Conservation (phyloP, 345 rosid genomes). For the Orychophragmus violaceus region DNA sequence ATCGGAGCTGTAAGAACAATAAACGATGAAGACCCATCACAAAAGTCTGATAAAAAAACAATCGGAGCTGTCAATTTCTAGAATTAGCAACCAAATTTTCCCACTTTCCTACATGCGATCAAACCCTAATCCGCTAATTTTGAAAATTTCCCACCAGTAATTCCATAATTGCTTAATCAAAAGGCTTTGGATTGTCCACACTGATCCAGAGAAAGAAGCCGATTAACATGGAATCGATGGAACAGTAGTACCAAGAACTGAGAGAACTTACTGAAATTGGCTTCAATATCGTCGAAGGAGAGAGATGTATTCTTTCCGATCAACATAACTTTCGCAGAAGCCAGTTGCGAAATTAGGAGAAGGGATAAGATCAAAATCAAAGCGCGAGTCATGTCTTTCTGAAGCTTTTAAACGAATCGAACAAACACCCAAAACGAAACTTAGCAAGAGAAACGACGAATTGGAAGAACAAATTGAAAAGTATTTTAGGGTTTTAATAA, state of each 20-base stretch:
- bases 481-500: slow-evolving; percentile 29
- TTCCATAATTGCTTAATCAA: neutral
- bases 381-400: slow-evolving; percentile 14
- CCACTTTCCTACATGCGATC: neutral
- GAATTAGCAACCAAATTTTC: neutral
- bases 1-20: slow-evolving; percentile 49
- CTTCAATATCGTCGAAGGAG: slow-evolving; percentile 71
- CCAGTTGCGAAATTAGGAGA: slow-evolving; percentile 19
- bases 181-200: neutral
- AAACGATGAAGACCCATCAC: neutral
- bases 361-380: slow-evolving; percentile 31
- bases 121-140: neutral
- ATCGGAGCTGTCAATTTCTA: neutral
- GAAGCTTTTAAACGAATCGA: neutral
- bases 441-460: neutral
- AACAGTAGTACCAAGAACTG: no score
- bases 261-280: slow-evolving; percentile 63
- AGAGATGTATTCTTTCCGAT: slow-evolving; percentile 54
- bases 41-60: neutral
- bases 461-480: neutral
- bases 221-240: neutral
- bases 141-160: neutral
- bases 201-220: no score
- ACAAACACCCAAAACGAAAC: neutral
- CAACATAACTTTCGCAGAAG: slow-evolving; percentile 56